Evolutionary conservation across 225 moss, liverwort and hornwort genomes (phyloP), one percentile per base, ranked within the genome.

Genomic region (Marchantia polymorpha): DNA sequence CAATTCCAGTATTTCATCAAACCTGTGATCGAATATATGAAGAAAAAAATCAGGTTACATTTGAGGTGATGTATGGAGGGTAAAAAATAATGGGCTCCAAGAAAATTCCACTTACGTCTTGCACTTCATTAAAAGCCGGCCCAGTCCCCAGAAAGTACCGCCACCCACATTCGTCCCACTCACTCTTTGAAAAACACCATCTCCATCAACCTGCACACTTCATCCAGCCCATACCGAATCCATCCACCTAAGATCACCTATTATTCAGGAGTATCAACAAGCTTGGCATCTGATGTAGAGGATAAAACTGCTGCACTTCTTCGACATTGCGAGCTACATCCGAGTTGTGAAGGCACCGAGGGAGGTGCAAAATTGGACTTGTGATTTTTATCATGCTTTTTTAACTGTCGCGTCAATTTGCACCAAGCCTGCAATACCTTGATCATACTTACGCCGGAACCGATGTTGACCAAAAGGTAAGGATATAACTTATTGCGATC

Each of bases 111-210:
- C 84, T 19, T 79, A 82, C 87, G 72, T 96, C 73, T 85, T 96
- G 86, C 96, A 96, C 84, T 94, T 94, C 25, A 94, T 96, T 27
- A 96, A 91, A 72, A 96, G 86, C 65, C 91, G 84, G 67, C 96
- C 96, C 12, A 96, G 89, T 67, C 96, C 96, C 96, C 96, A 96
- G 60, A 96, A 96, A 7, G 94, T 96, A 19, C 96, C 96, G 61
- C 96, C 96, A 22, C 96, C 96, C 75, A 96, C 94, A 77, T 96
- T 96, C 8, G 96, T 96, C 29, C 96, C 96, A 79, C 96, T 96
- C 54, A 96, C 94, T 70, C 96, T 80, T 84, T 96, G 89, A 78
- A 76, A 96, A 74, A 91, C 80, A 75, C 96, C 94, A 11, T 90
- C 94, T 17, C 94, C 94, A 10, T 89, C 94, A 80, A 96, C 87